Evolutionary conservation across 2,329 filamentous ascomycete genomes (phyloP).

Genomic region (Neofusicoccum parvum): DNA sequence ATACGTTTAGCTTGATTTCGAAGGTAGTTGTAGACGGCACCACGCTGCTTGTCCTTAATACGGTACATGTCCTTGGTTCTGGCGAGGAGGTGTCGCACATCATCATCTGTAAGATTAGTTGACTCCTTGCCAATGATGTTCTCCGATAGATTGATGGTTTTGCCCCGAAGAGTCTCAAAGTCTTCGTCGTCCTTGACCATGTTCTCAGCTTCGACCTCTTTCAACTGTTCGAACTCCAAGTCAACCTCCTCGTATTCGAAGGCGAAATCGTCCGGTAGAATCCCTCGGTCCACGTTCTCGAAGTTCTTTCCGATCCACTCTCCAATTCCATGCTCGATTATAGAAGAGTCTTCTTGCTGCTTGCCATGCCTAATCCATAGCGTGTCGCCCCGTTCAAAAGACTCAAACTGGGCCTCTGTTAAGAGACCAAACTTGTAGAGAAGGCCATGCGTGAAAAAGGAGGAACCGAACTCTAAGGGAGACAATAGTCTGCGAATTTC

Average conservation of each 20-base stretch:
- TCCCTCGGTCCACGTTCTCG: constrained; percentile 47
- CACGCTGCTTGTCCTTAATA: constrained; percentile 59
- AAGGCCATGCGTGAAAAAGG: constrained; percentile 56
- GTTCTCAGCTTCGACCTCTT: constrained; percentile 62
- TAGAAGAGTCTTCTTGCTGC: constrained; percentile 22
- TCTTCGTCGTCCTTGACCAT: constrained; percentile 56
- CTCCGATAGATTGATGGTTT: constrained; percentile 37
- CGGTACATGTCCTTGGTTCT: constrained; percentile 60
- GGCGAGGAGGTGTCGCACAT: constrained; percentile 42
- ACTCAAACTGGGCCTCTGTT: constrained; percentile 63
- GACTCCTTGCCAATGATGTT: constrained; percentile 40
- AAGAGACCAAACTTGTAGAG: constrained; percentile 62
- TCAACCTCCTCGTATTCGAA: constrained; percentile 63
- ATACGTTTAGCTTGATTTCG: constrained; percentile 56
- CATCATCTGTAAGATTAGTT: constrained; percentile 28
- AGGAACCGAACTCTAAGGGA: constrained; percentile 44
- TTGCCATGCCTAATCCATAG: constrained; percentile 40
- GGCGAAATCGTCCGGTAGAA: constrained; percentile 52
- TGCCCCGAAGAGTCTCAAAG: constrained; percentile 42
- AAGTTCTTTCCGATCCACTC: constrained; percentile 62
- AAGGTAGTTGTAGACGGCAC: constrained; percentile 67
- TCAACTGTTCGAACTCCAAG: constrained; percentile 61
- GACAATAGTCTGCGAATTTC: constrained; percentile 46
- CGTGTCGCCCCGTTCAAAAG: constrained; percentile 55
- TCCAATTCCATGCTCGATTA: constrained; percentile 44